phyloP scores from a whole-genome alignment of 345 rosid species.

The Melaleuca alternifolia region DNA sequence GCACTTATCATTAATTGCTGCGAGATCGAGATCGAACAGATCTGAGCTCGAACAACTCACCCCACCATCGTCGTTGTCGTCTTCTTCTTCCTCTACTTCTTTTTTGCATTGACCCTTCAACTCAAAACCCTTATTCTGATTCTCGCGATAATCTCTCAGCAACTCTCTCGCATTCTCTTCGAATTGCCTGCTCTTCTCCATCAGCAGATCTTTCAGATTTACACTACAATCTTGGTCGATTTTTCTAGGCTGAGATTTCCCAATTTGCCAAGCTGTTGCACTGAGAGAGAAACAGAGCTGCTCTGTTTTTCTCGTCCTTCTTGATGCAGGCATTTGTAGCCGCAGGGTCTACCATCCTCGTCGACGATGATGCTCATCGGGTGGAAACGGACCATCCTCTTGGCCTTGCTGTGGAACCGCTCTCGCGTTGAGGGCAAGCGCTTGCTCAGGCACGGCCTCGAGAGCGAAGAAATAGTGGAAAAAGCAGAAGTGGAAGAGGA shows the following conservation, averaged over 20 bases:
- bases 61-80: conserved; percentile 20
- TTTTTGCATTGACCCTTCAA: not conserved
- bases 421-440: conserved; percentile 36
- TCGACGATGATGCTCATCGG: conserved; percentile 61
- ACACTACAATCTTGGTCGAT: conserved; percentile 7
- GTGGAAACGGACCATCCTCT: conserved; percentile 54
- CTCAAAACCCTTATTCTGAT: conserved; percentile 8
- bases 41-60: conserved; percentile 45
- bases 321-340: conserved; percentile 25
- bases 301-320: conserved; percentile 1
- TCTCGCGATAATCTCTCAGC: conserved; percentile 1
- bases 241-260: conserved; percentile 29
- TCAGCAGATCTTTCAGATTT: not conserved
- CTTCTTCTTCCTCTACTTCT: not conserved
- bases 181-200: not conserved
- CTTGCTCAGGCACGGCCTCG: conserved; percentile 68
- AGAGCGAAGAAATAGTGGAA: conserved; percentile 68
- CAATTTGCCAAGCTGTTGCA: conserved; percentile 30
- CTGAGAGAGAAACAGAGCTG: conserved; percentile 20
- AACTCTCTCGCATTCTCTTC: not conserved
- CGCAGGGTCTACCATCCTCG: conserved; percentile 41
- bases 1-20: conserved; percentile 12
- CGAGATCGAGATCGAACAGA: conserved; percentile 42
- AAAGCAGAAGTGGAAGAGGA: conserved; percentile 25
- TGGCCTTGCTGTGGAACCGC: conserved; percentile 38